Conservation (phyloP, 139 green algal genomes). For the Chlamydomonas sp. region DNA sequence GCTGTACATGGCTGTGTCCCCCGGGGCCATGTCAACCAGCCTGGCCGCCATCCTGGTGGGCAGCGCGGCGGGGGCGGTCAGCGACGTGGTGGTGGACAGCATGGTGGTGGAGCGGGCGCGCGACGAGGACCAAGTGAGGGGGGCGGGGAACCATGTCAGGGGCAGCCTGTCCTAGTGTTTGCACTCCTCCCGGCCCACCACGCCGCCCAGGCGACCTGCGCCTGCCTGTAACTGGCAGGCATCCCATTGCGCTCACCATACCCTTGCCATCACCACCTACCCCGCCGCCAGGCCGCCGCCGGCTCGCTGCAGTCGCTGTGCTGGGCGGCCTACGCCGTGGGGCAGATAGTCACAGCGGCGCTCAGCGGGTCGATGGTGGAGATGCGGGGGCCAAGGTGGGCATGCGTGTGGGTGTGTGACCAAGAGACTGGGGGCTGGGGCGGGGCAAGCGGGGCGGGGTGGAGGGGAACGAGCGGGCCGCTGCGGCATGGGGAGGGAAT, state of each 20-base stretch:
- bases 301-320: slow-evolving; percentile 93
- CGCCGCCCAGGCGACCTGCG: too few relatives aligned
- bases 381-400: background rate
- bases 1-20: background rate
- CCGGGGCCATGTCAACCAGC: background rate
- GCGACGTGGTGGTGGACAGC: slow-evolving; percentile 97
- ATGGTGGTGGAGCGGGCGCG: slow-evolving; percentile 88
- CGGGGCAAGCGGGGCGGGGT: too few relatives aligned
- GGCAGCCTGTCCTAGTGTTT: background rate
- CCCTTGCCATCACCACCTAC: too few relatives aligned
- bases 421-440: too few relatives aligned
- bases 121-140: slow-evolving; percentile 48
- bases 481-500: too few relatives aligned
- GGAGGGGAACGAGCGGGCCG: too few relatives aligned
- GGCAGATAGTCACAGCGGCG: slow-evolving; percentile 88
- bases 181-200: too few relatives aligned
- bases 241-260: too few relatives aligned
- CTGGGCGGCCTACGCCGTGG: slow-evolving; percentile 85
- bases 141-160: background rate
- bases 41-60: slow-evolving; percentile 9
- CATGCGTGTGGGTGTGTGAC: background rate
- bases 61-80: slow-evolving; percentile 36
- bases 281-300: slow-evolving; percentile 39
- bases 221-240: too few relatives aligned
- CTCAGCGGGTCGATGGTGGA: slow-evolving; percentile 84